Evolutionary conservation across 1,139 yeast genomes (phyloP).

Genomic region (Protomyces gravidus): DNA sequence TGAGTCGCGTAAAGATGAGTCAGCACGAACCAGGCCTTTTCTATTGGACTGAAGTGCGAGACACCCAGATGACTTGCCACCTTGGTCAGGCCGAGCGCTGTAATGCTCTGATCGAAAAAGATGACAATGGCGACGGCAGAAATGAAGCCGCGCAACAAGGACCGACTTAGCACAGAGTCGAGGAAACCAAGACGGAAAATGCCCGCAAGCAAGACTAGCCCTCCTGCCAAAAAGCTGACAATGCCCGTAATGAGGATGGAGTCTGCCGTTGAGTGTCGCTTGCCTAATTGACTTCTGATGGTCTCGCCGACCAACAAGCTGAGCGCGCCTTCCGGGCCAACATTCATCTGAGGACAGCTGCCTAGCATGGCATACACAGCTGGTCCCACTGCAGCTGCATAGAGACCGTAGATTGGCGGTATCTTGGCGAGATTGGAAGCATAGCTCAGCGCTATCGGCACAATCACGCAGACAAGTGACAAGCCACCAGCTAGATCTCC

Average conservation of each 20-base stretch:
- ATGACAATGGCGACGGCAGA: constrained; percentile 91
- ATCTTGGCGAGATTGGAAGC: constrained; percentile 89
- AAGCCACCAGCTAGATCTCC: constrained; percentile 84
- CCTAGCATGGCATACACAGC: constrained; percentile 77
- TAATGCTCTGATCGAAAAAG: constrained; percentile 70
- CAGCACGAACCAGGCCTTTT: constrained; percentile 59
- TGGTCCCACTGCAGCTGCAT: constrained; percentile 79
- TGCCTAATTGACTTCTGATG: constrained; percentile 49
- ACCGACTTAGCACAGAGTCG: constrained; percentile 79
- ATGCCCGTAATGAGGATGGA: constrained; percentile 62
- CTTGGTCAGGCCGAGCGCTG: constrained; percentile 61
- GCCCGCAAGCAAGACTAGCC: constrained; percentile 69
- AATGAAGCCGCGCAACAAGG: constrained; percentile 81
- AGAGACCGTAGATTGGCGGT: constrained; percentile 79
- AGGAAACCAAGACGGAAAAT: constrained; percentile 79
- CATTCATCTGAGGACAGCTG: constrained; percentile 92
- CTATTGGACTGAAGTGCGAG: constrained; percentile 69
- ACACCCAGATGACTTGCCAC: constrained; percentile 44
- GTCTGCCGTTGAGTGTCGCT: constrained; percentile 34
- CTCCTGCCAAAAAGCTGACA: constrained; percentile 73
- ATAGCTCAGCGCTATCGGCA: constrained; percentile 82
- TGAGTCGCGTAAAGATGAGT: constrained; percentile 44
- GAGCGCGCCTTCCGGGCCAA: constrained; percentile 95
- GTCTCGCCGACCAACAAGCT: constrained; percentile 89
- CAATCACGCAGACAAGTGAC: constrained; percentile 84